A percentile compares a stretch with the other conserved stretches of the same genome.
phyloP scores from a whole-genome alignment of 768 basidiomycete genomes.

The Omphalotus guepiniiformis region DNA sequence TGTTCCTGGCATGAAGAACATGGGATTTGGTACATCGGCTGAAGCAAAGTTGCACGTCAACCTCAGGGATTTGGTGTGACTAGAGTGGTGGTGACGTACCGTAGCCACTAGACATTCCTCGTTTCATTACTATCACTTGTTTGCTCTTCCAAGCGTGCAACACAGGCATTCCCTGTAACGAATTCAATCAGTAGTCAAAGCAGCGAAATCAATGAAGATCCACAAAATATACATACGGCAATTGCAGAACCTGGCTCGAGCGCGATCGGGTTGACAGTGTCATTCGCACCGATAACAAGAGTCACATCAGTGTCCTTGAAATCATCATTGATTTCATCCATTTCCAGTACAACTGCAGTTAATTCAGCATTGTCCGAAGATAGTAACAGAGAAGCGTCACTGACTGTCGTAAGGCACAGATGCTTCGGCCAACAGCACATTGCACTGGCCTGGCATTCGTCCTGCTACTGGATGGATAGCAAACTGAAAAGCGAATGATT shows the following conservation, averaged over 20 bases:
- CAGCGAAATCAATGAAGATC: neutral
- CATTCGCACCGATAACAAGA: conserved; percentile 88
- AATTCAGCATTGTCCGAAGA: neutral
- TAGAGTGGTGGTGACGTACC: conserved; percentile 40
- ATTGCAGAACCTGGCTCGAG: conserved; percentile 84
- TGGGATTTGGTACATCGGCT: conserved; percentile 91
- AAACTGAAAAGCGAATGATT: conserved; percentile 34
- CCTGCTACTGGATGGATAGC: conserved; percentile 90
- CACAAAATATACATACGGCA: conserved; percentile 37
- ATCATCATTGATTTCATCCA: conserved; percentile 95
- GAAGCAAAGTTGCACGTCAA: conserved; percentile 8
- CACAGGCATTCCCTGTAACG: conserved; percentile 75
- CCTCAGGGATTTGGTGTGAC: neutral
- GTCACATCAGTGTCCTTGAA: conserved; percentile 87
- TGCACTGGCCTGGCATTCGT: conserved; percentile 92
- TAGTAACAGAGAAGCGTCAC: conserved; percentile 16
- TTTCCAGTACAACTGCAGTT: conserved; percentile 76
- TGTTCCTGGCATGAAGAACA: conserved; percentile 90
- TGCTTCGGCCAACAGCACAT: conserved; percentile 87
- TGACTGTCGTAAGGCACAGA: conserved; percentile 86
- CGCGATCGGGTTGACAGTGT: conserved; percentile 89
- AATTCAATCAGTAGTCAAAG: neutral
- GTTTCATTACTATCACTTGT: conserved; percentile 89
- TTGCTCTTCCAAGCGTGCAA: conserved; percentile 93
- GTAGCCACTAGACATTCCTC: conserved; percentile 85